Evolutionary conservation across 2,329 filamentous ascomycete species (phyloP).

Genomic region (Botrytis cinerea): DNA sequence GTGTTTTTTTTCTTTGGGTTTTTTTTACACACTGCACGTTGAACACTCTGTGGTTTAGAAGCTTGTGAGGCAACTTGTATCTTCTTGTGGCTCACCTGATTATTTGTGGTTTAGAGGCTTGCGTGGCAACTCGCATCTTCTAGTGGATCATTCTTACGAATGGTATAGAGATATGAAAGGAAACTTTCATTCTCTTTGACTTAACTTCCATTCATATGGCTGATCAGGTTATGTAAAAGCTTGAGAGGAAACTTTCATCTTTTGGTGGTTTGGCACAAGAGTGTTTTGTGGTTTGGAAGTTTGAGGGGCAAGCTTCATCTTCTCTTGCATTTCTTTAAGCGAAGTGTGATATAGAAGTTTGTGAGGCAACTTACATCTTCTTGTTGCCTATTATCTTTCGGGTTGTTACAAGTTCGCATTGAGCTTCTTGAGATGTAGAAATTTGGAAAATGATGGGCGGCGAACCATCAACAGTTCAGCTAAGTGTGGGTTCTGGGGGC

Average conservation of each 20-base stretch:
- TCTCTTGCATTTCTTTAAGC: background rate
- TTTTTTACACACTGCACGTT: background rate
- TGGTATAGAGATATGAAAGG: background rate
- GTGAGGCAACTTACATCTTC: background rate
- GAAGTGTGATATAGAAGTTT: background rate
- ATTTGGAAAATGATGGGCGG: background rate
- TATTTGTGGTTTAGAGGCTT: background rate
- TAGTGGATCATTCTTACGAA: background rate
- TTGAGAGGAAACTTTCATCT: background rate
- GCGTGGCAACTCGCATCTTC: background rate
- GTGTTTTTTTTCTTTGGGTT: background rate
- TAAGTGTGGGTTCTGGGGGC: background rate
- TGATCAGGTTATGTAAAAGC: background rate
- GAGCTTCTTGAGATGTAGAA: background rate
- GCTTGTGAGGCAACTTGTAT: background rate
- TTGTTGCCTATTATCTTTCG: background rate
- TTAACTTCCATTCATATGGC: background rate
- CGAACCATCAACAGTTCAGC: background rate
- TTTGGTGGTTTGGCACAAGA: background rate
- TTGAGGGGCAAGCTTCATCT: slow-evolving; percentile 5
- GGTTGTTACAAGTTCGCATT: background rate
- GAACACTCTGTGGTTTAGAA: background rate
- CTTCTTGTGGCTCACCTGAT: background rate
- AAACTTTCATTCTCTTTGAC: background rate
- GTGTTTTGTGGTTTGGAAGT: background rate